Base-by-base conservation (phyloP, 768 basidiomycete species). In the Tylopilus plumbeoviolaceoides region DNA sequence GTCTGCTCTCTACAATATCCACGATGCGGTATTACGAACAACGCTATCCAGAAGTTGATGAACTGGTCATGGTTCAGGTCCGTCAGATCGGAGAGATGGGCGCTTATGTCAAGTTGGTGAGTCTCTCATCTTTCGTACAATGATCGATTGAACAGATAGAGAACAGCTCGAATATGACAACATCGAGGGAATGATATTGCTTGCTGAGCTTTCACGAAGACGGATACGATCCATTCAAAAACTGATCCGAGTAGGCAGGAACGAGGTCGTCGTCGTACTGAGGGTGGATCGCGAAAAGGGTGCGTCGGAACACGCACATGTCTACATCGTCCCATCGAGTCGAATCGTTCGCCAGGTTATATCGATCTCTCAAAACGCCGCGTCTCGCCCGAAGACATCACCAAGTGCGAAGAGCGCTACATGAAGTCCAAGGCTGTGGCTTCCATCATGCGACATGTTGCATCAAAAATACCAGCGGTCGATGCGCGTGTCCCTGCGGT, bases 51-150 rank as follows among this genome's bases (percentile, higher is more conserved):
- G 91, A 98, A 72, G 91, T 97, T 57, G 95, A 99, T 69, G 91
- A 97, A 70, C 85, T 98, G 47, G 97, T 98, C 72, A 98, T 98
- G 95, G 97, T 99, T 12, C 95, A 98, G 68, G 97, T 99, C 58
- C 90, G 91, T 70, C 93, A 97, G 75, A 99, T 99, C 63, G 92
- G 94, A 48, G 95, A 99, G 72, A 99, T 98, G 95, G 97, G 97
- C 44, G 97, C 97, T 42, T 98, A 99, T 70, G 97, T 99, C 58
- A 98, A 98, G 67, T 79, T 99, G 61, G 95, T 95, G 59, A 61
- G 89, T 75, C 20, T 10, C n/a, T 21, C 20, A 1, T 14, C 31
- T 15, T 43, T 44, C 23, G 3, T 5, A 47, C 40, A 17, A 48
- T 44, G 12, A 5, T 51, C 23, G 17, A 55, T 44, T 20, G 28